Base-by-base conservation (phyloP, 179 eudicot genomes). In the Amaranthus tricolor region DNA sequence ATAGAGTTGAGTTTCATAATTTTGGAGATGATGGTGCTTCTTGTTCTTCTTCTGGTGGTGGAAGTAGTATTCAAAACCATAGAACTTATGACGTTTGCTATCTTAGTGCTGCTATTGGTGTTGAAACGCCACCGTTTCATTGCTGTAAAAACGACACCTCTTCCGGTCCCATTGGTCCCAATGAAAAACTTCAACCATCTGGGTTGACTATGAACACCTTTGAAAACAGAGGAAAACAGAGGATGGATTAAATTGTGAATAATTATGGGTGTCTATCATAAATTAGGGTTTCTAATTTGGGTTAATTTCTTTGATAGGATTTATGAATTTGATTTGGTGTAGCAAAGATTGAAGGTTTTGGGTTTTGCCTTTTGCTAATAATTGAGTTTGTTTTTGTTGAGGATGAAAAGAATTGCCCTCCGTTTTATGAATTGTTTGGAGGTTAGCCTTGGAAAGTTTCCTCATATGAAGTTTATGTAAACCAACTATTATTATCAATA, bases 81-180 rank as follows among this genome's bases (percentile, higher is more conserved):
- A 53, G n/a, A 15, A 49, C 56, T 13, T 82, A 86, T 67, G 79
- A 62, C 10, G 80, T 78, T 14, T 86, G 86, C 16, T 21, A 10
- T 9, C 56, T 7, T 7, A 72, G n/a, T 69, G 72, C 60, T 53
- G 20, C 16, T 72, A 57, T 11, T 16, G 50, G 56, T 17, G 84
- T 75, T 5, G 73, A 51, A 3, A 56, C 70, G 66, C 72, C 78
- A 67, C 45, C 82, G 86, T 86, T 84, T 74, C 89, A 87, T 52
- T 73, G 56, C 17, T 82, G 85, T 53, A 79, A 77, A 43, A 59
- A 54, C 70, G 82, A 81, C 55, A 71, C 77, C 11, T 44, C 66
- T 14, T 55, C 56, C 3, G 66, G 63, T 0, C 66, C 75, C 19
- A 72, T 72, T 59, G 65, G 13, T 1, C 66, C 75, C 75, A 1